Conservation (phyloP, 129 eudicot species). For the Artemisia argyi region DNA sequence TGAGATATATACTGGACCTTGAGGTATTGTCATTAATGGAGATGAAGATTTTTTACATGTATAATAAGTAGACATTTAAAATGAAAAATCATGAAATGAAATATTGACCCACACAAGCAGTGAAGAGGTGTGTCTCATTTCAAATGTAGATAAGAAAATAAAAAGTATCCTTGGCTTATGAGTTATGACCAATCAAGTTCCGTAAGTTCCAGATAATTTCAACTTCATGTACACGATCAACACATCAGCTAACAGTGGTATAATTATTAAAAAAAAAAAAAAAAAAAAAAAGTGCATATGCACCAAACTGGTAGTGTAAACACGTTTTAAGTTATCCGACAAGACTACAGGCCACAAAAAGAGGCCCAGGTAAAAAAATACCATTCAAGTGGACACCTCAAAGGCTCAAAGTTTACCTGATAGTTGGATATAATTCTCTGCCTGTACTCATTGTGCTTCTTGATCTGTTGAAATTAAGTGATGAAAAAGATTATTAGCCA, state of each 20-base stretch:
- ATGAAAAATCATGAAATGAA: neutral
- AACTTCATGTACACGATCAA: constrained; percentile 1
- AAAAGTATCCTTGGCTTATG: neutral
- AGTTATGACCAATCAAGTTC: constrained; percentile 14
- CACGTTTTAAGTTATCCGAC: constrained; percentile 7
- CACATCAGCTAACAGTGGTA: neutral
- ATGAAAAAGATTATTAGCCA: constrained; percentile 21
- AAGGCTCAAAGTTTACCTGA: constrained; percentile 52
- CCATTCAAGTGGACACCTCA: constrained; percentile 7
- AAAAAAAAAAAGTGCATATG: constrained; percentile 5
- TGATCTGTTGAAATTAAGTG: constrained; percentile 52
- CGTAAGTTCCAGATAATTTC: constrained; percentile 1
- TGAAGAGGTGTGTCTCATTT: constrained; percentile 2
- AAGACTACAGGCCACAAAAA: neutral
- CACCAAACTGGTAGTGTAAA: neutral
- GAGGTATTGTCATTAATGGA: neutral
- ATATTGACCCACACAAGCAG: constrained; percentile 8
- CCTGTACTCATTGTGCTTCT: constrained; percentile 75
- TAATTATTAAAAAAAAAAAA: no score
- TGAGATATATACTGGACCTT: neutral
- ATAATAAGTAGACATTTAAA: neutral
- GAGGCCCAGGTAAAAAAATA: neutral
- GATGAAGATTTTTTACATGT: neutral
- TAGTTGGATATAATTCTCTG: constrained; percentile 76
- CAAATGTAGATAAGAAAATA: neutral